Conservation (phyloP, 345 rosid genomes). For the Rhodamnia argentea region DNA sequence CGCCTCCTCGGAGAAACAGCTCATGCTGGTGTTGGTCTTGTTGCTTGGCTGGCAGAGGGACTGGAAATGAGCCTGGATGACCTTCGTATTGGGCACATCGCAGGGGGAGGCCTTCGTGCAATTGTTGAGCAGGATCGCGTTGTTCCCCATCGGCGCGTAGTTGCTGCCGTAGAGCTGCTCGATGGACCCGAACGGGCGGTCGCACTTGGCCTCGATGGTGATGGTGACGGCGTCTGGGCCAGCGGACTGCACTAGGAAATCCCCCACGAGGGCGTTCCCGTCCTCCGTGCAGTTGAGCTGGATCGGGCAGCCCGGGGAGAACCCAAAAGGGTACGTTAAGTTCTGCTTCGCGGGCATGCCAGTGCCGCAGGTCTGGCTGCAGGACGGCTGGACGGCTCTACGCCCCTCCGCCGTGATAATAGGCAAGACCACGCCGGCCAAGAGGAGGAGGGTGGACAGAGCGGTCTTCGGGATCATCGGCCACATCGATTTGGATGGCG, state of each 20-base stretch:
- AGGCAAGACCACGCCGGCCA: background rate
- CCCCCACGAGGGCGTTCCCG: constrained; percentile 8
- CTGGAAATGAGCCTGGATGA: constrained; percentile 21
- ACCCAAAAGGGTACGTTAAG: constrained; percentile 53
- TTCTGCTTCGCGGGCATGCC: background rate
- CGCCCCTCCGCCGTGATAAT: background rate
- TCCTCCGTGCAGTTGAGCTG: constrained; percentile 28
- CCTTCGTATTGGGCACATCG: constrained; percentile 13
- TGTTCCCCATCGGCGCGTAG: constrained; percentile 31
- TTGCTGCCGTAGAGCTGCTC: constrained; percentile 18
- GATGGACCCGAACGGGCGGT: constrained; percentile 31
- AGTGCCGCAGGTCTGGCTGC: constrained; percentile 29
- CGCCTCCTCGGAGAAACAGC: constrained; percentile 14
- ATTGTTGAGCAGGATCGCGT: constrained; percentile 30
- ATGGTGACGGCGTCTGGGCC: constrained; percentile 13
- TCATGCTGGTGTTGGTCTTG: background rate
- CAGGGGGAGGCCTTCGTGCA: constrained; percentile 16
- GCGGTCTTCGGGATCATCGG: background rate
- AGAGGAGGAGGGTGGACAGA: background rate
- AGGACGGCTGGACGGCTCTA: background rate
- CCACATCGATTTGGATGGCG: background rate
- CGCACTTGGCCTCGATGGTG: constrained; percentile 28
- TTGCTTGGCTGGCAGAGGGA: background rate
- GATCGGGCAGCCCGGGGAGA: constrained; percentile 38
- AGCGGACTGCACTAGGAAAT: constrained; percentile 13